Percentiles rank a stretch among this genome's conserved stretches.
Conservation (phyloP, 192 early-diverging fungal species). For the Coemansia sp. region DNA sequence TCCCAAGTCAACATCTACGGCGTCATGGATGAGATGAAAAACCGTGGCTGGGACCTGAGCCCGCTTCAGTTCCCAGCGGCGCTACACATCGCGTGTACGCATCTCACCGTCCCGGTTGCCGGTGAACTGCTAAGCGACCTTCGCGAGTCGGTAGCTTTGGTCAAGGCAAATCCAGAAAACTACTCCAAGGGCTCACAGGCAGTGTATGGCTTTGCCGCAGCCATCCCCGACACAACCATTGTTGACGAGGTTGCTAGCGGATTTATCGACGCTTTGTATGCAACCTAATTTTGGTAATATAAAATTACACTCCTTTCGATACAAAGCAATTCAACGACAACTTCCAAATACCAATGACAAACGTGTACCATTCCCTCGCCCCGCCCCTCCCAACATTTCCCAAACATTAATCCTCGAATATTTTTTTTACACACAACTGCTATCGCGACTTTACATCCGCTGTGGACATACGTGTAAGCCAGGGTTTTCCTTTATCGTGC, state of each 20-base stretch:
- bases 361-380: too few relatives aligned
- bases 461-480: too few relatives aligned
- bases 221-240: conserved; percentile 80
- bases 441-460: too few relatives aligned
- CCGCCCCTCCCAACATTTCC: too few relatives aligned
- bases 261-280: conserved; percentile 84
- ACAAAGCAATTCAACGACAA: too few relatives aligned
- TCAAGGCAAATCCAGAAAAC: conserved; percentile 66
- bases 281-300: conserved; percentile 40
- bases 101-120: conserved; percentile 68
- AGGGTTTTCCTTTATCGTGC: too few relatives aligned
- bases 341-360: too few relatives aligned
- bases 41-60: conserved; percentile 83
- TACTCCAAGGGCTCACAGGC: conserved; percentile 78
- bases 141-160: conserved; percentile 65
- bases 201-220: conserved; percentile 90
- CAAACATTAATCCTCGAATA: too few relatives aligned
- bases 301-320: neutral
- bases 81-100: conserved; percentile 88
- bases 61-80: conserved; percentile 85
- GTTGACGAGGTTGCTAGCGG: conserved; percentile 83
- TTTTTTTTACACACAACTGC: too few relatives aligned
- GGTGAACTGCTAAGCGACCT: conserved; percentile 78
- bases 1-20: conserved; percentile 77
- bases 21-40: conserved; percentile 77